Evolutionary conservation across 768 basidiomycete species (phyloP).

Genomic region (Psilocybe cyanescens): DNA sequence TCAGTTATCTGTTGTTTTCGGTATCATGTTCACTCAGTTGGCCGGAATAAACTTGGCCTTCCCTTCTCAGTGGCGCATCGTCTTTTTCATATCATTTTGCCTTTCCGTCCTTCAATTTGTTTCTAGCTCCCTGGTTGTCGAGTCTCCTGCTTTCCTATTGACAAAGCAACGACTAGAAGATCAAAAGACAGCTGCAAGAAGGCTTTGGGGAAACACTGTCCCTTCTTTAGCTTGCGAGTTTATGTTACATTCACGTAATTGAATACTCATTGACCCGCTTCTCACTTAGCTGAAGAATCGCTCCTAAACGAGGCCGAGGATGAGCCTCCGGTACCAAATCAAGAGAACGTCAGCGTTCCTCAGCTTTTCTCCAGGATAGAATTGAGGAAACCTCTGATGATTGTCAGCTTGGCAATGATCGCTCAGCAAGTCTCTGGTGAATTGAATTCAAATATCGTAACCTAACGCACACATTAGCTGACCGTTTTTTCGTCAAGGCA

Average conservation of each 20-base stretch:
- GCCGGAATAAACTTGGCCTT: slow-evolving; percentile 75
- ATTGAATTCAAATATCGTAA: slow-evolving; percentile 6
- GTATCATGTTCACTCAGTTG: slow-evolving; percentile 85
- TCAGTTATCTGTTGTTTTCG: slow-evolving; percentile 82
- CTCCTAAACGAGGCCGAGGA: slow-evolving; percentile 38
- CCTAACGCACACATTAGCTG: neutral
- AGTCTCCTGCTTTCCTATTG: slow-evolving; percentile 74
- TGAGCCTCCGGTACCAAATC: slow-evolving; percentile 27
- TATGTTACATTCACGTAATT: neutral
- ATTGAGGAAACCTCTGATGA: slow-evolving; percentile 63
- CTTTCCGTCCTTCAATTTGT: slow-evolving; percentile 63
- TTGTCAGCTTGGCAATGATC: slow-evolving; percentile 72
- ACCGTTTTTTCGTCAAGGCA: slow-evolving; percentile 45
- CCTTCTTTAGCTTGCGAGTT: slow-evolving; percentile 31
- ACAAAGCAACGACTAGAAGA: slow-evolving; percentile 52
- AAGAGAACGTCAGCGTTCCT: slow-evolving; percentile 48
- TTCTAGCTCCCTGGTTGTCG: slow-evolving; percentile 55
- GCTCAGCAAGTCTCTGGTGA: slow-evolving; percentile 81
- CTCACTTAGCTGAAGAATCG: slow-evolving; percentile 39
- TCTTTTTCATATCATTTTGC: slow-evolving; percentile 63
- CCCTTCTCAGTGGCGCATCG: slow-evolving; percentile 71
- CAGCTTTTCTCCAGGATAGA: slow-evolving; percentile 56
- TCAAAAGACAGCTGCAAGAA: slow-evolving; percentile 47
- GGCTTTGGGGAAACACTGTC: slow-evolving; percentile 55
- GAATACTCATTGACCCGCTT: neutral